Evolutionary conservation across 2,329 filamentous ascomycete genomes (phyloP).

Genomic region (Scytalidium sp.): DNA sequence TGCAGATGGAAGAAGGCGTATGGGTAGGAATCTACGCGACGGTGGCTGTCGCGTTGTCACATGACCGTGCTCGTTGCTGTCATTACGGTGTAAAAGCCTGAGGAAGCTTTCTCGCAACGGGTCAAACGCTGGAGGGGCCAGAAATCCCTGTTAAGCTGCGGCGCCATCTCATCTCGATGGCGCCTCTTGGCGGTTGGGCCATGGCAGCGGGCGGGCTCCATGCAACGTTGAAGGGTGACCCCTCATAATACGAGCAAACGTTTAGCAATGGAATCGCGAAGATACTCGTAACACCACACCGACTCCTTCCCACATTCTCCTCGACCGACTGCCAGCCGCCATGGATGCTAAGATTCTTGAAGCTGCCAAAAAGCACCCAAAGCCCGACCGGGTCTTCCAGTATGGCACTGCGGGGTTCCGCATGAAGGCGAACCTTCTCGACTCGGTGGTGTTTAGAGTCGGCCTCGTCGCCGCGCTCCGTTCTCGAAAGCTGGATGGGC

Average conservation of each 20-base stretch:
- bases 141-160: background rate
- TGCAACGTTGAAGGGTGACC: background rate
- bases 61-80: no score
- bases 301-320: background rate
- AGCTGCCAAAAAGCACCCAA: constrained; percentile 61
- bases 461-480: constrained; percentile 85
- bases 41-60: background rate
- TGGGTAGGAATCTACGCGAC: background rate
- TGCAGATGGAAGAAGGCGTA: background rate
- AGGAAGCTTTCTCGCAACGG: no score
- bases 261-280: background rate
- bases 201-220: background rate
- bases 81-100: no score
- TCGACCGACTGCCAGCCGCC: constrained; percentile 13
- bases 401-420: constrained; percentile 68
- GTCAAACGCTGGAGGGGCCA: no score
- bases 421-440: constrained; percentile 75
- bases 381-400: constrained; percentile 54
- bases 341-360: constrained; percentile 53
- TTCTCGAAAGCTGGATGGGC: constrained; percentile 83
- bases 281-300: background rate
- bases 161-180: background rate
- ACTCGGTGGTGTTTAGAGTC: constrained; percentile 89
- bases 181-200: background rate
- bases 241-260: no score